Base-by-base conservation (phyloP, 1,139 yeast species). In the Tardiomyces depauwii region DNA sequence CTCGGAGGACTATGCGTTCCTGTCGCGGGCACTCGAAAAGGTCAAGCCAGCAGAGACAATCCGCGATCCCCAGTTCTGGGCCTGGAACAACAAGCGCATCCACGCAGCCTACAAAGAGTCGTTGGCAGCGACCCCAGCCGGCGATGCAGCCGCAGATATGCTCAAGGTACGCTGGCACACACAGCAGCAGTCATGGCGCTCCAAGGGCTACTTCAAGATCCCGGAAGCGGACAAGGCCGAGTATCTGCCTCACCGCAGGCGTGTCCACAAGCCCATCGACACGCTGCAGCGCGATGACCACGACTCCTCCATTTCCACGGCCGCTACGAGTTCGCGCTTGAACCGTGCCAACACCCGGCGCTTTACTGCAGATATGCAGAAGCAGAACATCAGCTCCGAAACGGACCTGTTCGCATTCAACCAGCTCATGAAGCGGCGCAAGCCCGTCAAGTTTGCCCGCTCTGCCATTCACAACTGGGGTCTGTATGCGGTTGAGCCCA, bases 401-500 rank as follows among this genome's bases (percentile, higher is more conserved):
- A 82, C 93, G 0, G 96, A 87, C 57, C 76, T 84, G 5, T 67
- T 86, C 54, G 81, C 85, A 47, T 73, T 87, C 65, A 80, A 80
- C 56, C 43, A 40, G 41, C 44, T 38, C 18, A 32, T 36, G 40
- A 38, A 38, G 18, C 40, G 40, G 11, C 21, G 18, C 27, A 36
- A 28, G 32, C 44, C 33, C 0, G 96, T 91, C 12, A 83, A 93
- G 16, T 89, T 89, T 71, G 96, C 97, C 0, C 71, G 98, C 47
- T 88, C 97, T 1, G 94, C 96, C 0, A 91, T 91, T 57, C 98
- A 93, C 62, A 88, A 91, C 59, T 91, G 98, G 98, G 99, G 99
- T 0, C 67, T 91, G 43, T 91, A 88, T 65, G 98, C 98, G 0
- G 70, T 86, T 59, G 97, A 91, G 59, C 95, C 95, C 1, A 91